Conservation (phyloP, 2,329 filamentous ascomycete genomes). For the Neofusicoccum sp. region DNA sequence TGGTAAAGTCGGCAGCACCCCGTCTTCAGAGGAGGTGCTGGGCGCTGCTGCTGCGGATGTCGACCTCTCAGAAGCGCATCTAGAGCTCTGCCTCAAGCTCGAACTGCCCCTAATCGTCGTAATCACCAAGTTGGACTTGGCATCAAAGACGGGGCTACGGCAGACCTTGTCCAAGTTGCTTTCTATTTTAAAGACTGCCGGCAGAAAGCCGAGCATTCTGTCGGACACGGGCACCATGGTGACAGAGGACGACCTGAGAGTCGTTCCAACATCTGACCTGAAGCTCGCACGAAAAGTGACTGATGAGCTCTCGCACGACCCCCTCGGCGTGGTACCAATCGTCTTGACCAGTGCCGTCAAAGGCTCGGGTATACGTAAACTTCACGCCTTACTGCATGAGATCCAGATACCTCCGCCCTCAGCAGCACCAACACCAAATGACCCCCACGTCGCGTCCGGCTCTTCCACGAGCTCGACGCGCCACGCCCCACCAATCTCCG, state of each 20-base stretch:
- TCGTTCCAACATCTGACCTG: slow-evolving; percentile 57
- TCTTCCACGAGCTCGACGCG: not conserved
- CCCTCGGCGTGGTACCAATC: slow-evolving; percentile 69
- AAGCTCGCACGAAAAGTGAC: slow-evolving; percentile 53
- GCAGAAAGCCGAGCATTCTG: slow-evolving; percentile 74
- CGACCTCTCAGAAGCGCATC: slow-evolving; percentile 76
- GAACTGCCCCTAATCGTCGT: slow-evolving; percentile 76
- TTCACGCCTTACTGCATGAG: slow-evolving; percentile 79
- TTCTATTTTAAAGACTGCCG: slow-evolving; percentile 74
- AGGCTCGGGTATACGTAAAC: slow-evolving; percentile 75
- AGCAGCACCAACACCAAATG: slow-evolving; percentile 46
- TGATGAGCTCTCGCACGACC: slow-evolving; percentile 46
- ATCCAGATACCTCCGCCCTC: slow-evolving; percentile 63
- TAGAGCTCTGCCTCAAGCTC: slow-evolving; percentile 82
- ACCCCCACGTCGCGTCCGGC: not conserved
- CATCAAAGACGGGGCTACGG: slow-evolving; percentile 71
- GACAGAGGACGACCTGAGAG: slow-evolving; percentile 55
- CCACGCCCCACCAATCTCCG: not conserved
- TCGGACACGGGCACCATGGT: slow-evolving; percentile 31
- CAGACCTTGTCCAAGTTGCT: slow-evolving; percentile 73
- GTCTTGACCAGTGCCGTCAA: slow-evolving; percentile 85
- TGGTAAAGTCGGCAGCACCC: slow-evolving; percentile 48
- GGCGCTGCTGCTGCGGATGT: slow-evolving; percentile 59
- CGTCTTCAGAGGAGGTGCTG: slow-evolving; percentile 55
- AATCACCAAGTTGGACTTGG: slow-evolving; percentile 89